Base-by-base conservation (phyloP, 768 basidiomycete species). In the Lactarius hengduanensis region DNA sequence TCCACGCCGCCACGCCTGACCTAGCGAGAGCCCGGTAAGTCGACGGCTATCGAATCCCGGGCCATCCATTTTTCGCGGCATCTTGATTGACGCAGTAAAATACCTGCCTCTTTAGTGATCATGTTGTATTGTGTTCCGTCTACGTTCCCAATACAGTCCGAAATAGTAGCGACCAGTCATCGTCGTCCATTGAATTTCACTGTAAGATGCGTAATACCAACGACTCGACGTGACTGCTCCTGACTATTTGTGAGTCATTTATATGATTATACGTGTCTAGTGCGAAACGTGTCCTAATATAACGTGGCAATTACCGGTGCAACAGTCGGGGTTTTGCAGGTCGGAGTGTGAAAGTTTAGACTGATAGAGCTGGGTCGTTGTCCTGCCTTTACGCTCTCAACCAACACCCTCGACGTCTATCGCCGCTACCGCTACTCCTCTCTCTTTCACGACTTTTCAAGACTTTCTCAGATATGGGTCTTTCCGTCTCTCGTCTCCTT, bases 401-500 rank as follows among this genome's bases (percentile, higher is more conserved):
- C 61, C 61, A 62, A 56, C 70, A 57, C 28, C 36, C 64, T 63
- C 64, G 9, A 43, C 41, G 28, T 59, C 47, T 40, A 57, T 57
- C 47, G 20, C 61, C 45, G 36, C 45, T 41, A 50, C 59, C 67
- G 28, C 60, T 41, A n/a, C 54, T n/a, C 5, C 30, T 41, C 45
- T 41, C 38, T 54, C 13, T 53, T 63, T 47, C 43, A 65, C 63
- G 43, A 60, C 57, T 40, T 34, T 10, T 56, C 54, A 58, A 41
- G 57, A 61, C 58, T 40, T 54, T 15, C 56, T 57, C 30, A 63
- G 54, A 57, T 77, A 93, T 93, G 91, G 91, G 91, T 86, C 80
- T 93, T 68, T 84, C 85, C 16, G 79, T 93, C 68, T 93, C 91
- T 72, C 80, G 80, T 72, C 78, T 95, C 57, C 86, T 98, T 74